Evolutionary conservation across 176 grass and related monocot species (phyloP).

Genomic region (Thalia dealbata): DNA sequence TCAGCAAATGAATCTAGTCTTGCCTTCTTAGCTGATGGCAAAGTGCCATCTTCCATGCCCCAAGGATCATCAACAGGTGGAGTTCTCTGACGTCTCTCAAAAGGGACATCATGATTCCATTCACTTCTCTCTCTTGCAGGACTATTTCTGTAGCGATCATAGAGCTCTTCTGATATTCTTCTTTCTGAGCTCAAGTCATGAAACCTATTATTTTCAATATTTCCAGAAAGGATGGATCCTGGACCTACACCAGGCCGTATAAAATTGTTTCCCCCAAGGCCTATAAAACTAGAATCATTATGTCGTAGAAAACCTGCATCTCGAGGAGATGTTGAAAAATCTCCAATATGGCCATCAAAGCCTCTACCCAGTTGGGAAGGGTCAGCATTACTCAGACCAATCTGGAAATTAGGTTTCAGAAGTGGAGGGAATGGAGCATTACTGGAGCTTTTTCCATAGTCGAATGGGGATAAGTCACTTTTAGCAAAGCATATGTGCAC

Average conservation of each 20-base stretch:
- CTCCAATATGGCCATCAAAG: constrained; percentile 39
- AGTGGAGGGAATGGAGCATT: constrained; percentile 24
- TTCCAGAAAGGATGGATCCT: constrained; percentile 22
- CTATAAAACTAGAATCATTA: constrained; percentile 31
- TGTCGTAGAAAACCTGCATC: constrained; percentile 18
- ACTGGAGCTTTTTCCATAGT: constrained; percentile 28
- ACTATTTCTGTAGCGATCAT: constrained; percentile 35
- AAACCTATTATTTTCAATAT: constrained; percentile 28
- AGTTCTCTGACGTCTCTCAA: constrained; percentile 33
- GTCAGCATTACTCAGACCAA: constrained; percentile 22
- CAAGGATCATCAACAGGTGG: constrained; percentile 42
- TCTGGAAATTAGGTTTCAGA: constrained; percentile 17
- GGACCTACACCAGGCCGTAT: constrained; percentile 19
- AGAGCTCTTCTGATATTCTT: constrained; percentile 39
- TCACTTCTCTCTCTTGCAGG: constrained; percentile 30
- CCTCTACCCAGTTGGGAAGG: constrained; percentile 25
- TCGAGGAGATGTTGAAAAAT: constrained; percentile 32
- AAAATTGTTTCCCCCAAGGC: constrained; percentile 33
- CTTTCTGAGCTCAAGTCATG: constrained; percentile 35
- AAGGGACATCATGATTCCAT: constrained; percentile 39
- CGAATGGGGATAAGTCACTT: constrained; percentile 40
- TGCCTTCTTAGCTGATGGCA: constrained; percentile 49
- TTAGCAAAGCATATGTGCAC: constrained; percentile 90
- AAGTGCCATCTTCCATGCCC: constrained; percentile 30
- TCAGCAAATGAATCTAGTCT: constrained; percentile 36